phyloP scores from a whole-genome alignment of 768 basidiomycete species.

The Mycena leptocephala region DNA sequence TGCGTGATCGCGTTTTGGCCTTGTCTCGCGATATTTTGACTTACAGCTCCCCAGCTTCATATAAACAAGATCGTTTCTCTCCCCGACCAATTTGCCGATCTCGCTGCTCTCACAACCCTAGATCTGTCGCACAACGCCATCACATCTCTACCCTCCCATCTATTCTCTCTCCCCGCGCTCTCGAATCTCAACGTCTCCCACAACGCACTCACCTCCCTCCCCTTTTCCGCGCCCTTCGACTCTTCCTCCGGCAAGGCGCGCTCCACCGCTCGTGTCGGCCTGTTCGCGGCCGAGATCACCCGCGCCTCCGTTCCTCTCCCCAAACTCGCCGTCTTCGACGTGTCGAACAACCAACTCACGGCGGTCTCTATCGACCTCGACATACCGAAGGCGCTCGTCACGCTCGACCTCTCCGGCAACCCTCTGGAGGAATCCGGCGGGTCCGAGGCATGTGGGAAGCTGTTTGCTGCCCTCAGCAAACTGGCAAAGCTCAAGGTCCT shows the following conservation, averaged over 20 bases:
- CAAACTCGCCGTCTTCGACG: conserved; percentile 74
- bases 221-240: conserved; percentile 78
- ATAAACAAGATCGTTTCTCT: conserved; percentile 78
- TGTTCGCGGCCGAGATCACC: conserved; percentile 76
- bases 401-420: conserved; percentile 78
- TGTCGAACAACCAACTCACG: conserved; percentile 77
- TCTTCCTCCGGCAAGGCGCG: conserved; percentile 36
- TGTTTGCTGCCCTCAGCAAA: conserved; percentile 65
- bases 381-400: conserved; percentile 70
- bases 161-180: conserved; percentile 81
- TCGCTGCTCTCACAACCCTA: conserved; percentile 75
- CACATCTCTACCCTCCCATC: conserved; percentile 70
- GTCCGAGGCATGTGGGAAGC: conserved; percentile 45
- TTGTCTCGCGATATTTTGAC: background rate
- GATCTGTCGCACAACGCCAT: conserved; percentile 86
- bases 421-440: conserved; percentile 67
- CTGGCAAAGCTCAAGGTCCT: conserved; percentile 73
- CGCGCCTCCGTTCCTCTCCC: conserved; percentile 80
- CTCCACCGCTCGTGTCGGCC: conserved; percentile 62
- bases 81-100: conserved; percentile 78
- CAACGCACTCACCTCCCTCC: conserved; percentile 74
- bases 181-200: conserved; percentile 80
- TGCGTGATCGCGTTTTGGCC: conserved; percentile 55
- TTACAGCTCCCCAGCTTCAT: conserved; percentile 69
- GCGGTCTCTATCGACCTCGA: conserved; percentile 68